Evolutionary conservation across 1,139 yeast species (phyloP).

Genomic region (Yamadazyma membranifaciens): DNA sequence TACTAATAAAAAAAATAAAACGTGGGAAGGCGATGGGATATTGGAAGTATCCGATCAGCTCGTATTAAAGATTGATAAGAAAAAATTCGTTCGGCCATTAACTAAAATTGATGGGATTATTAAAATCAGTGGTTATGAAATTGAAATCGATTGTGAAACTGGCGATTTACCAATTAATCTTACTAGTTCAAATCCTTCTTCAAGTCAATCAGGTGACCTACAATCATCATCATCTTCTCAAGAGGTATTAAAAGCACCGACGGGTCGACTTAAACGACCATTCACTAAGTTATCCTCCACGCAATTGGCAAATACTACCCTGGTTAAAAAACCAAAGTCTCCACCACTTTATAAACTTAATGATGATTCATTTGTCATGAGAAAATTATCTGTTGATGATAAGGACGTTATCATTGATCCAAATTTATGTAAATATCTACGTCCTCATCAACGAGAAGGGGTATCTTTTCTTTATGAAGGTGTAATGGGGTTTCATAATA

Average conservation of each 20-base stretch:
- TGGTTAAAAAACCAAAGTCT: not conserved
- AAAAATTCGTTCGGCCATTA: conserved; percentile 14
- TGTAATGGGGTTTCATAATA: conserved; percentile 60
- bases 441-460: conserved; percentile 88
- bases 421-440: conserved; percentile 46
- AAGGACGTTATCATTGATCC: conserved; percentile 76
- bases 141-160: conserved; percentile 49
- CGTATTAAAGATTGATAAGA: conserved; percentile 14
- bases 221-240: not conserved
- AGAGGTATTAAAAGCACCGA: not conserved
- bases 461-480: conserved; percentile 79
- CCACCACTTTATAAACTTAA: not conserved
- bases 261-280: not conserved
- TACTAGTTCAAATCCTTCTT: too few species aligned
- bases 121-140: conserved; percentile 49
- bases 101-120: conserved; percentile 38
- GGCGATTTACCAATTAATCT: conserved; percentile 12
- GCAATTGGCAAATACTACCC: not conserved
- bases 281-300: conserved; percentile 10
- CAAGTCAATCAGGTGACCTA: not conserved
- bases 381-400: conserved; percentile 7
- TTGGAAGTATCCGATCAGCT: conserved; percentile 22
- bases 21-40: conserved; percentile 94
- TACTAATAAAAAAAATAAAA: conserved; percentile 75
- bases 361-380: conserved; percentile 12